These are phyloP conservation scores for Heterobasidion irregulare DNA, from an alignment of 1,284 basidiomycete genomes.

Conservation along the genomic window DNA sequence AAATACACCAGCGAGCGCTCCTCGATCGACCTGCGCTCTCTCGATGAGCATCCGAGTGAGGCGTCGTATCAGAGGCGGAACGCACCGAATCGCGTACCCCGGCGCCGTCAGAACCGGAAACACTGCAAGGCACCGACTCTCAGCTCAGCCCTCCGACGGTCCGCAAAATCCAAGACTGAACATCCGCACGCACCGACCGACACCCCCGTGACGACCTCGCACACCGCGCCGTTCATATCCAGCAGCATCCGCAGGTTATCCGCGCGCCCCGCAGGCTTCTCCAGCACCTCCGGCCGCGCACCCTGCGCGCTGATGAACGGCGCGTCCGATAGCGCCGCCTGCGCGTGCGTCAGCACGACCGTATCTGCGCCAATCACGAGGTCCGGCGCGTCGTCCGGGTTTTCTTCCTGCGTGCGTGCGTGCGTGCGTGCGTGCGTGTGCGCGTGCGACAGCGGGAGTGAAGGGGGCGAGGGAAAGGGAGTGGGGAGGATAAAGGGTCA, in stretches of 20 bases:
- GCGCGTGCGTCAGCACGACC: conserved; percentile 77
- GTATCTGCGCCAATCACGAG: conserved; percentile 94
- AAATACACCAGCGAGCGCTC: conserved; percentile 80
- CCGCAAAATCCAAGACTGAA: not conserved
- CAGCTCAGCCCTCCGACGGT: not conserved
- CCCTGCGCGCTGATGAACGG: conserved; percentile 38
- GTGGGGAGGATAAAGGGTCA: no score
- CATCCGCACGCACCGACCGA: conserved; percentile 50
- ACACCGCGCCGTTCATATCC: conserved; percentile 78
- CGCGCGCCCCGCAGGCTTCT: conserved; percentile 77
- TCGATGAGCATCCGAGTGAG: not conserved
- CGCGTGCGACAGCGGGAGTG: not conserved
- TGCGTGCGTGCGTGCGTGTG: not conserved
- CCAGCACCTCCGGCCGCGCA: conserved; percentile 65
- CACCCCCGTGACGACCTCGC: conserved; percentile 90
- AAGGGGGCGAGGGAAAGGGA: not conserved
- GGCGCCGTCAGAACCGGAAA: conserved; percentile 82
- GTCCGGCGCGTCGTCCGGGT: conserved; percentile 84
- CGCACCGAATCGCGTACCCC: conserved; percentile 78
- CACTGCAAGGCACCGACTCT: conserved; percentile 31
- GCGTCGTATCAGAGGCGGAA: not conserved
- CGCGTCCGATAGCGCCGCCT: conserved; percentile 44
- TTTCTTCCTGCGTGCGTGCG: conserved; percentile 30
- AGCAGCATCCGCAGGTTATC: conserved; percentile 88
- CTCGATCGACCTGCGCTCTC: conserved; percentile 65